A percentile compares a stretch with the other conserved stretches of the same genome.
Conservation (phyloP, 441 rosid genomes). For the Iberis amara region DNA sequence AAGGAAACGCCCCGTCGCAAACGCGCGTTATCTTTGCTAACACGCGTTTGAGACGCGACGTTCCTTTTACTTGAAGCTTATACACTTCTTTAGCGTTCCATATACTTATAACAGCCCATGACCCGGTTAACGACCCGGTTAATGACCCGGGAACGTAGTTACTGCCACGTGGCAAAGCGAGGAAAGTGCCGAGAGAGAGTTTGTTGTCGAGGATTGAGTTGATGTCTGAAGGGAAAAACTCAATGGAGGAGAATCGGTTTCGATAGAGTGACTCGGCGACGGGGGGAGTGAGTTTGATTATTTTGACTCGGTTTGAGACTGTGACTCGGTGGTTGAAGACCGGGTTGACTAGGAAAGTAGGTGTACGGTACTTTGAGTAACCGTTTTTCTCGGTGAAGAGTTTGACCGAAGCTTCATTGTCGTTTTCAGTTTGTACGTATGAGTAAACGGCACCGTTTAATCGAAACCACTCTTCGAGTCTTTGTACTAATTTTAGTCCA, state of each 20-base stretch:
- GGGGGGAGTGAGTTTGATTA: conserved; percentile 40
- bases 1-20: conserved; percentile 65
- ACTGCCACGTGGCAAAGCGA: conserved; percentile 67
- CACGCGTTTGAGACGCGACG: conserved; percentile 45
- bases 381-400: conserved; percentile 88
- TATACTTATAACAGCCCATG: conserved; percentile 82
- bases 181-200: conserved; percentile 65
- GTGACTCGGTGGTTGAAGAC: conserved; percentile 67
- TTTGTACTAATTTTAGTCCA: conserved; percentile 56
- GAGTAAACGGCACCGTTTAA: conserved; percentile 78
- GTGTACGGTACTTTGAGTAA: conserved; percentile 86
- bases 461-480: conserved; percentile 74
- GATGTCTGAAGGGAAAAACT: conserved; percentile 91
- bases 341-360: conserved; percentile 80
- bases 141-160: conserved; percentile 28
- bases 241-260: conserved; percentile 65
- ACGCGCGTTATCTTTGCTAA: conserved; percentile 61
- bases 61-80: conserved; percentile 65
- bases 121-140: conserved; percentile 56
- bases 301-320: conserved; percentile 40
- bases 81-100: conserved; percentile 83
- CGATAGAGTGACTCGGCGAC: conserved; percentile 82
- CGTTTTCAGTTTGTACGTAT: conserved; percentile 86
- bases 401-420: conserved; percentile 73
- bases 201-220: conserved; percentile 71